Evolutionary conservation across 2,329 filamentous ascomycete genomes (phyloP).

Genomic region (Cordyceps cateniannulata): DNA sequence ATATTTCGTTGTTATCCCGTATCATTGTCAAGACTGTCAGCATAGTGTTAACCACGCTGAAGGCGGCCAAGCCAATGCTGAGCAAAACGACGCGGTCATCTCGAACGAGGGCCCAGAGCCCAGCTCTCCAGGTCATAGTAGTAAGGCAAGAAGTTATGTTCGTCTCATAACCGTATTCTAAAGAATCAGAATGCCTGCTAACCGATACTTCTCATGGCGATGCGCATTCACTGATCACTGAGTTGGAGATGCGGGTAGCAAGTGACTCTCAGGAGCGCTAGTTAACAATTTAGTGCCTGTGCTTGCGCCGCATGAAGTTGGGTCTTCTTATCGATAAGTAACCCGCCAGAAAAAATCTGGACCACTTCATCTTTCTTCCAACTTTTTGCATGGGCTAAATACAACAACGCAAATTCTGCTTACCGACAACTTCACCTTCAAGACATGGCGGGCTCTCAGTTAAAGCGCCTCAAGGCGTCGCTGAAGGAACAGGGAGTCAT

Average conservation of each 20-base stretch:
- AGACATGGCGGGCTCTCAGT: slow-evolving; percentile 85
- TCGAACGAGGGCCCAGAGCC: slow-evolving; percentile 28
- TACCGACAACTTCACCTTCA: not conserved
- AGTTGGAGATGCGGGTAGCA: no score
- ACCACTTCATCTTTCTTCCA: not conserved
- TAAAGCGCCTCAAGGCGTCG: slow-evolving; percentile 91
- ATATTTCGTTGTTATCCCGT: slow-evolving; percentile 60
- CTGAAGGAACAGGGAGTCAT: slow-evolving; percentile 84
- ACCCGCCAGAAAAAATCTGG: slow-evolving; percentile 6
- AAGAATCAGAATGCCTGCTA: no score
- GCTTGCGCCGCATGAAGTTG: no score
- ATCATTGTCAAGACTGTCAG: slow-evolving; percentile 52
- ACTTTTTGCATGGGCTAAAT: not conserved
- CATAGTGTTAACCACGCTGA: slow-evolving; percentile 52
- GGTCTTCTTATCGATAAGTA: slow-evolving; percentile 10
- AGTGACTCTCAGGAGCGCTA: no score
- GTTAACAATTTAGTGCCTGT: no score
- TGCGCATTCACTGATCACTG: no score
- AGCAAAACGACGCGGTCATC: slow-evolving; percentile 50
- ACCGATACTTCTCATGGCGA: no score
- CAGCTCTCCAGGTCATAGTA: slow-evolving; percentile 38
- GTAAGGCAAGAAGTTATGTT: no score
- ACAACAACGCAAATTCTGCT: not conserved
- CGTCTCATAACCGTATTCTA: no score
- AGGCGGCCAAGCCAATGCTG: slow-evolving; percentile 50